Evolutionary conservation across 495 filamentous ascomycete genomes (phyloP).

Genomic region (Xylaria telfairii): DNA sequence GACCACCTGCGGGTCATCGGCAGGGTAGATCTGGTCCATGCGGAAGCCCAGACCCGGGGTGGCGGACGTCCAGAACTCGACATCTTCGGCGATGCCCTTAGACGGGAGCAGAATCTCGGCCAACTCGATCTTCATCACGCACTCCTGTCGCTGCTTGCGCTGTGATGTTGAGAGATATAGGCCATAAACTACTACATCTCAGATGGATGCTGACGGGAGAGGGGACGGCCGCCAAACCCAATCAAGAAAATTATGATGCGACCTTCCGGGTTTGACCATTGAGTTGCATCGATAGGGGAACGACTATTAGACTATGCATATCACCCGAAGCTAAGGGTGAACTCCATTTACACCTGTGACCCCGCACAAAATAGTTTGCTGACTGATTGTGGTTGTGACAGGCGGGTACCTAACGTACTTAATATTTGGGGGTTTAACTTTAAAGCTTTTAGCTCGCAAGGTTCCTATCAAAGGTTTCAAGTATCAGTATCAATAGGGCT

Average conservation of each 20-base stretch:
- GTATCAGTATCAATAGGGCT: no score
- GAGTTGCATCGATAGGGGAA: neutral
- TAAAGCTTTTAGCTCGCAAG: no score
- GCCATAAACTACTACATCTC: neutral
- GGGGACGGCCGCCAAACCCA: neutral
- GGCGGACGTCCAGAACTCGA: conserved; percentile 22
- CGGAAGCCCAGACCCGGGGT: conserved; percentile 16
- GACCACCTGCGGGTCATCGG: conserved; percentile 22
- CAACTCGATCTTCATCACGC: conserved; percentile 10
- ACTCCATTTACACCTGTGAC: no score
- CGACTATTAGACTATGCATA: neutral
- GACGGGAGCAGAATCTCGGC: conserved; percentile 24
- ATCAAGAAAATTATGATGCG: neutral
- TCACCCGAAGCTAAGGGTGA: neutral
- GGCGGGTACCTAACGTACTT: no score
- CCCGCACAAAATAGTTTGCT: no score
- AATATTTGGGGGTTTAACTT: no score
- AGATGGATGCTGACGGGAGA: neutral
- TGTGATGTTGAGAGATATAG: conserved; percentile 8
- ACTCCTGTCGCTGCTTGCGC: neutral
- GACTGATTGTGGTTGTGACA: no score
- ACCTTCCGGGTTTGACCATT: conserved; percentile 13
- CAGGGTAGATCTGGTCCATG: conserved; percentile 21
- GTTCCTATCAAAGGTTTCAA: no score
- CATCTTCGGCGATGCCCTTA: conserved; percentile 24